These are phyloP conservation scores for thale cress (Arabidopsis thaliana) DNA, from an alignment of 345 rosid species.

Conservation along the genomic window TAIR10.1 NC_003070.9:21480001-21480500, in stretches of 20 bases:
- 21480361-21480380: background rate
- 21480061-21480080: background rate
- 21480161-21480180: constrained; percentile 71
- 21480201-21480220: constrained; percentile 73
- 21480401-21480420: constrained; percentile 59
- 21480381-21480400: background rate
- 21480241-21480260: constrained; percentile 2
- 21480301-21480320: too few species aligned
- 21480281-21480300: too few species aligned
- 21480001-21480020: constrained; percentile 26
- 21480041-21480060: background rate
- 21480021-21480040: background rate
- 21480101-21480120: constrained; percentile 2
- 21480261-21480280: too few species aligned
- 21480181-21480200: constrained; percentile 84
- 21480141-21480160: constrained; percentile 88
- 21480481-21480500: constrained; percentile 54
- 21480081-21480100: background rate
- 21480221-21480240: constrained; percentile 20
- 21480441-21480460: constrained; percentile 81
- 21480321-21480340: too few species aligned
- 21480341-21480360: too few species aligned
- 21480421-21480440: constrained; percentile 78
- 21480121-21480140: constrained; percentile 50
- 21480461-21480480: constrained; percentile 84